Conservation (phyloP, 2,329 filamentous ascomycete genomes). For the Aaosphaeria arxii region DNA sequence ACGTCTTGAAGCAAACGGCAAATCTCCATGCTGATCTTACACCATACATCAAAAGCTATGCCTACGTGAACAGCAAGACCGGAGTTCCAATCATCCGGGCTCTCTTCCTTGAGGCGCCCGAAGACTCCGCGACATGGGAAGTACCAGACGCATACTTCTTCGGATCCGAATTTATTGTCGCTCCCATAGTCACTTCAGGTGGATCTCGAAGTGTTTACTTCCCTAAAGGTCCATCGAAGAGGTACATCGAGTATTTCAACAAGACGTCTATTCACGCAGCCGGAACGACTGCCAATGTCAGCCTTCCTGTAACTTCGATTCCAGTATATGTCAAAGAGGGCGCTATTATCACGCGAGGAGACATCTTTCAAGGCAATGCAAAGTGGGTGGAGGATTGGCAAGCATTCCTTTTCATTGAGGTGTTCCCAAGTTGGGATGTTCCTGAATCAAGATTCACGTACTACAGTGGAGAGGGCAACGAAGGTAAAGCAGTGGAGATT, state of each 20-base stretch:
- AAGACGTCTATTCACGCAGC: constrained; percentile 22
- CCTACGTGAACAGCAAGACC: constrained; percentile 22
- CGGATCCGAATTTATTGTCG: constrained; percentile 31
- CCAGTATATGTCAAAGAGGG: constrained; percentile 35
- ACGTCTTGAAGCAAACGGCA: constrained; percentile 28
- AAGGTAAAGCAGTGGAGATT: constrained; percentile 7
- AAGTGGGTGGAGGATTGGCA: constrained; percentile 32
- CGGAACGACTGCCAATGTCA: constrained; percentile 12
- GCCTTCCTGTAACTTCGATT: constrained; percentile 16
- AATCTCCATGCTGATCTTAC: constrained; percentile 30
- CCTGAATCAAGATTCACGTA: constrained; percentile 20
- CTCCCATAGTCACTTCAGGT: constrained; percentile 27
- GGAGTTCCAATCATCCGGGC: constrained; percentile 35
- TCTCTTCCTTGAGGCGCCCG: constrained; percentile 31
- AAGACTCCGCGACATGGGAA: constrained; percentile 19
- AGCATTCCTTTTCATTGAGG: constrained; percentile 26
- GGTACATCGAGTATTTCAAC: constrained; percentile 32
- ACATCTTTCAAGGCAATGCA: constrained; percentile 34
- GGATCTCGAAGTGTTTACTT: constrained; percentile 31
- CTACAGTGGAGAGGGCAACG: constrained; percentile 16
- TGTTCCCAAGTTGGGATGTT: constrained; percentile 27
- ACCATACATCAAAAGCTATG: constrained; percentile 34
- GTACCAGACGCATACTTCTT: constrained; percentile 32
- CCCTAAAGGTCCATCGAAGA: constrained; percentile 14
- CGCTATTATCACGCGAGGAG: constrained; percentile 31